Conservation (phyloP, 2,329 filamentous ascomycete species). For the Saccharata proteae region DNA sequence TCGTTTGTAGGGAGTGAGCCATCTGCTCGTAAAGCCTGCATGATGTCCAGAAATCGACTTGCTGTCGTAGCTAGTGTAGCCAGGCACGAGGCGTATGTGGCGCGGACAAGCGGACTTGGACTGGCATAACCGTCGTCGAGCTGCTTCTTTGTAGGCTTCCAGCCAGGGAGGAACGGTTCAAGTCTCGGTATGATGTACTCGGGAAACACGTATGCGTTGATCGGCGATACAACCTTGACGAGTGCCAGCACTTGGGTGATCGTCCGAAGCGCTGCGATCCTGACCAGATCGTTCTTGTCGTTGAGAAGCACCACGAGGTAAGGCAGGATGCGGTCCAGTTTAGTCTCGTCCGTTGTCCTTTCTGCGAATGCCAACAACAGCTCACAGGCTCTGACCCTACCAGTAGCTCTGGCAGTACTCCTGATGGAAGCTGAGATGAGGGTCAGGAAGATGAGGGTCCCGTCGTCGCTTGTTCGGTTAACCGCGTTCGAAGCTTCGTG, state of each 20-base stretch:
- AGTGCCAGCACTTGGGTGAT: slow-evolving; percentile 81
- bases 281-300: slow-evolving; percentile 73
- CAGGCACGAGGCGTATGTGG: slow-evolving; percentile 86
- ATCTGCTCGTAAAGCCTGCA: slow-evolving; percentile 74
- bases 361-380: slow-evolving; percentile 85
- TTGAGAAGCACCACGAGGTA: slow-evolving; percentile 75
- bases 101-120: slow-evolving; percentile 61
- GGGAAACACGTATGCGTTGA: slow-evolving; percentile 55
- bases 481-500: slow-evolving; percentile 52
- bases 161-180: slow-evolving; percentile 42
- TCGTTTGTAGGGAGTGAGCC: slow-evolving; percentile 67
- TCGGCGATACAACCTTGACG: slow-evolving; percentile 72
- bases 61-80: slow-evolving; percentile 81
- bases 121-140: too few species aligned
- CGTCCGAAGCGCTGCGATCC: slow-evolving; percentile 71
- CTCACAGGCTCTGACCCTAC: slow-evolving; percentile 80
- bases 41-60: slow-evolving; percentile 76
- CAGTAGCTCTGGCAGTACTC: slow-evolving; percentile 79
- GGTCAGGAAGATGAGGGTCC: slow-evolving; percentile 82
- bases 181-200: slow-evolving; percentile 52
- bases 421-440: slow-evolving; percentile 79
- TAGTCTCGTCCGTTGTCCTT: slow-evolving; percentile 84
- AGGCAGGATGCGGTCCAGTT: slow-evolving; percentile 82
- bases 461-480: slow-evolving; percentile 63
- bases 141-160: slow-evolving; percentile 3